A percentile compares a stretch with the other conserved stretches of the same genome.
phyloP scores from a whole-genome alignment of 441 rosid species.

The Rhodomyrtus psidioides region DNA sequence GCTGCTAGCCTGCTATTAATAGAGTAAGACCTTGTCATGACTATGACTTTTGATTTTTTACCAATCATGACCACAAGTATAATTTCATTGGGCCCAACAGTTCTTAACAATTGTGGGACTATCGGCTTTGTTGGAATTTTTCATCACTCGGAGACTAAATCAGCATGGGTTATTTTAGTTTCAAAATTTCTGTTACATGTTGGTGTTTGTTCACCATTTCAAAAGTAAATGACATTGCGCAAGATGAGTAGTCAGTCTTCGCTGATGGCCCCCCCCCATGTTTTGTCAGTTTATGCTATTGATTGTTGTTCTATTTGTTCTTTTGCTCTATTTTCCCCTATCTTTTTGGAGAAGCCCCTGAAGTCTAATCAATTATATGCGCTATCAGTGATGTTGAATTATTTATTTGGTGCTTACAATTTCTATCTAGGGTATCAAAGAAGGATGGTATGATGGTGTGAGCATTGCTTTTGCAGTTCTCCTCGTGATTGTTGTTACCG shows the following conservation, averaged over 20 bases:
- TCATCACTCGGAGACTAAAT: not conserved
- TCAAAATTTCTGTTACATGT: not conserved
- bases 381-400: not conserved
- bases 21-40: not conserved
- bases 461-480: conserved; percentile 97
- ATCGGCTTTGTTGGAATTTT: not conserved
- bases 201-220: not conserved
- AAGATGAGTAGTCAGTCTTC: not conserved
- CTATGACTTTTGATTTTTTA: not conserved
- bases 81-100: not conserved
- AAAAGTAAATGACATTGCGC: not conserved
- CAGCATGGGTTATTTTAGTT: not conserved
- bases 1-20: not conserved
- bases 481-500: conserved; percentile 89
- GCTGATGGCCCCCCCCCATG: not conserved
- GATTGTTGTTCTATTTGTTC: not conserved
- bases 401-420: not conserved
- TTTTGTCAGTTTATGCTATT: not conserved
- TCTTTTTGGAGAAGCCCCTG: not conserved
- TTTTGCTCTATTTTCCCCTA: not conserved
- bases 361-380: not conserved
- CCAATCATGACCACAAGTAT: not conserved
- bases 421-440: conserved; percentile 59
- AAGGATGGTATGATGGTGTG: conserved; percentile 98
- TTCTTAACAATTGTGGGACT: not conserved